phyloP scores from a whole-genome alignment of 2,329 filamentous ascomycete species.

The Tolypocladium paradoxum region DNA sequence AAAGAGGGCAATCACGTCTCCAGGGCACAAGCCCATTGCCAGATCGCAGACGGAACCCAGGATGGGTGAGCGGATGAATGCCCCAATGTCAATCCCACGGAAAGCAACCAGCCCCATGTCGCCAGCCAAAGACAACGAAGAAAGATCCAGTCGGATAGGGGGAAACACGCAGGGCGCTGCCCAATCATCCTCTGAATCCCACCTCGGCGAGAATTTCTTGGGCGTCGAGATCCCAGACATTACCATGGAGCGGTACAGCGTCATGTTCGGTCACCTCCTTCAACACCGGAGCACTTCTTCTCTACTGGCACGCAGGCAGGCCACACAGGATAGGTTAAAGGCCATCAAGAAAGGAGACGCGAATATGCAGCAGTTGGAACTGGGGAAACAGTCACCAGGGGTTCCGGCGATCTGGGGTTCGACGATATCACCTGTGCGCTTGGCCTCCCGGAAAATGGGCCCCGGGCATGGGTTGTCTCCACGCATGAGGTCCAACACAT shows the following conservation, averaged over 20 bases:
- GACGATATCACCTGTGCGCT: constrained; percentile 34
- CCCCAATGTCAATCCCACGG: background rate
- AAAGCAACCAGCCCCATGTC: background rate
- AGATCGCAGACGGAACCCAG: background rate
- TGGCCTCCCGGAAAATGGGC: background rate
- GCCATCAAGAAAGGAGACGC: constrained; percentile 21
- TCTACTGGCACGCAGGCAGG: constrained; percentile 46
- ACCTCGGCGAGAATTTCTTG: constrained; percentile 31
- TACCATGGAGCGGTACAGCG: constrained; percentile 79
- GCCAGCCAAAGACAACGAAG: background rate
- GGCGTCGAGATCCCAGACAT: constrained; percentile 72
- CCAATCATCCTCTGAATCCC: background rate
- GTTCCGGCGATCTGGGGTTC: background rate
- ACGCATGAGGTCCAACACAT: constrained; percentile 42
- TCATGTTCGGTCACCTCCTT: constrained; percentile 80
- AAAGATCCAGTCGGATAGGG: background rate
- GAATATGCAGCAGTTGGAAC: constrained; percentile 17
- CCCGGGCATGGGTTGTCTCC: constrained; percentile 21
- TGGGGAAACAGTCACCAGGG: constrained; percentile 26
- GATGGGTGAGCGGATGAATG: background rate
- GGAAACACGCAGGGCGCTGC: background rate
- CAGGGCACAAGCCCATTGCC: background rate
- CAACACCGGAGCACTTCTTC: constrained; percentile 27
- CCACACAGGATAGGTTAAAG: constrained; percentile 46
- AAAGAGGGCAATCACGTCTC: background rate